Evolutionary conservation across 208 protist species (phyloP), one percentile per base, ranked within the genome.

Genomic region (Blechomonas ayalai): DNA sequence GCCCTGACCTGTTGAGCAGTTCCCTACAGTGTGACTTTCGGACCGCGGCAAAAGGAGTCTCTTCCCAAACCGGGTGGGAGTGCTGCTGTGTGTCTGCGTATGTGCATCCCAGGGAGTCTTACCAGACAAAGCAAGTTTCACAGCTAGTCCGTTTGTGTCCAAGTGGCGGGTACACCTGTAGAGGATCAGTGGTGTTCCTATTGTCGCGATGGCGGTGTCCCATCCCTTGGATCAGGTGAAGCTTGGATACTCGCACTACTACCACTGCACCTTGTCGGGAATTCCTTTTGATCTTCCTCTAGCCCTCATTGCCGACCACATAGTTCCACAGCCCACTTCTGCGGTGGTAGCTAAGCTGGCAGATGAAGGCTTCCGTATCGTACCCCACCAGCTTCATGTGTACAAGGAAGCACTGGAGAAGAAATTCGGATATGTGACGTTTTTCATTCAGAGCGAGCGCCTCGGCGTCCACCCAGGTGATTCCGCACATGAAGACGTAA

Each of bases 341-440:
- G 29, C 38, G 15, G 29, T 51, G 10, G 71, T 88, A n/a, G 42
- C 42, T 37, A 13, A 56, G 10, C 67, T 92, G 5, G 25, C 43
- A 1, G 25, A 2, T 2, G 28, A 46, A 6, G 65, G 68, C 8
- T 69, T 56, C 47, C 63, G 55, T 12, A 45, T 88, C 51, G 73
- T 88, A 41, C 79, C 77, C 6, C 76, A 84, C 27, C 71, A 69
- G 32, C 63, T 92, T 40, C 73, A 86, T 39, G 56, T 82, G 24
- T 92, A 82, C 62, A 92, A 92, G 59, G 82, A 92, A 34, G 42
- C 67, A 0, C 68, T 92, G 25, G 42, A 64, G 15, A 39, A 12
- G 12, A 92, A 92, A 53, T 88, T 92, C 53, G 82, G 82, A 9
- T 85, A 77, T 50, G 52, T 82, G 19, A 67, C 61, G 20, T 92